Percentiles rank a stretch among this genome's conserved stretches.
Conservation (phyloP, 2,329 filamentous ascomycete genomes). For the Pseudocercospora eumusae region DNA sequence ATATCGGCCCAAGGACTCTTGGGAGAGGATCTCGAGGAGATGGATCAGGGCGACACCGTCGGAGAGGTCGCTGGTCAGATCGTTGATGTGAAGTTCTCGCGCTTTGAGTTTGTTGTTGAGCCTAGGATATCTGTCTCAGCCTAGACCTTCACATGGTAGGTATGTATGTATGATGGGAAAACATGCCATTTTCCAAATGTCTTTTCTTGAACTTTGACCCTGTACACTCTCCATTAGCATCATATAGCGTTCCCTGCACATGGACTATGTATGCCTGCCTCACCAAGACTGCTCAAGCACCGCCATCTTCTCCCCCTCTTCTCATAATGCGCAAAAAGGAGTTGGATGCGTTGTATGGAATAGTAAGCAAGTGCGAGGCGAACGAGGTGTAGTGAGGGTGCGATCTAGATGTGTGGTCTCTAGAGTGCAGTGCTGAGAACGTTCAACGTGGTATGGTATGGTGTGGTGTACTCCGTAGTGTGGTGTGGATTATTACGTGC, state of each 20-base stretch:
- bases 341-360: background rate
- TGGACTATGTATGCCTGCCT: background rate
- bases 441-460: background rate
- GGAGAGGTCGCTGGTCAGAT: slow-evolving; percentile 84
- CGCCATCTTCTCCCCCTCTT: slow-evolving; percentile 29
- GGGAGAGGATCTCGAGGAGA: slow-evolving; percentile 91
- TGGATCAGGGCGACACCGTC: slow-evolving; percentile 96
- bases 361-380: background rate
- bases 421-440: background rate
- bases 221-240: slow-evolving; percentile 16
- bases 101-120: slow-evolving; percentile 90
- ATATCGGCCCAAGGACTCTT: slow-evolving; percentile 93
- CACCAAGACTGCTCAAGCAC: slow-evolving; percentile 55
- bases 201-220: slow-evolving; percentile 71
- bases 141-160: background rate
- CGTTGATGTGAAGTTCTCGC: slow-evolving; percentile 76
- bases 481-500: background rate
- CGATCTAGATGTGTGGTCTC: background rate
- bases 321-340: slow-evolving; percentile 19
- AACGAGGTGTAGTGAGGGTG: background rate
- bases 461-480: no score
- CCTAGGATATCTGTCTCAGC: slow-evolving; percentile 48
- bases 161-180: background rate
- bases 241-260: background rate
- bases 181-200: slow-evolving; percentile 95